Evolutionary conservation across 2,329 filamentous ascomycete species (phyloP).

Genomic region (Verticillium nubilum): DNA sequence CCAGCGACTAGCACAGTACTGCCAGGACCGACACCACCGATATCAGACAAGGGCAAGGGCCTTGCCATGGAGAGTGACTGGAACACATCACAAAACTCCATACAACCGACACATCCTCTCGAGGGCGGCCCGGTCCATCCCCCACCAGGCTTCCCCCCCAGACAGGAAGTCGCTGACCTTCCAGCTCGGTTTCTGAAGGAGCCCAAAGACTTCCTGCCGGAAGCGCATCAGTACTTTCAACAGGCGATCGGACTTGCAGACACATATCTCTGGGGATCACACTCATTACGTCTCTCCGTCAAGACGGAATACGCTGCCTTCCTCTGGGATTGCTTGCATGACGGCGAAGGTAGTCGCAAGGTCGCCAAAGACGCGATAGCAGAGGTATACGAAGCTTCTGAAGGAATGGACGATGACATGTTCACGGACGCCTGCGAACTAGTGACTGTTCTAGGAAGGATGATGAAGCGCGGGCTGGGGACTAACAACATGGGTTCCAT

Average conservation of each 20-base stretch:
- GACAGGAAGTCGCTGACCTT: slow-evolving; percentile 19
- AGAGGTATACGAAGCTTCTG: slow-evolving; percentile 85
- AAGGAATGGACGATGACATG: slow-evolving; percentile 93
- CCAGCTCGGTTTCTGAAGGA: slow-evolving; percentile 65
- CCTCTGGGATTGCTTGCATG: slow-evolving; percentile 86
- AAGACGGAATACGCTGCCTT: slow-evolving; percentile 93
- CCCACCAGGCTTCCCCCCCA: slow-evolving; percentile 47
- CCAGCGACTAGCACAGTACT: slow-evolving; percentile 25
- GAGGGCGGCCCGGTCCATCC: slow-evolving; percentile 55
- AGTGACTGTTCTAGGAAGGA: slow-evolving; percentile 78
- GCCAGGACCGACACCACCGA: slow-evolving; percentile 21
- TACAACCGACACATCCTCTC: slow-evolving; percentile 42
- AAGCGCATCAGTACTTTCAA: slow-evolving; percentile 75
- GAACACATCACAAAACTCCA: slow-evolving; percentile 35
- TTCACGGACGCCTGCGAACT: slow-evolving; percentile 88
- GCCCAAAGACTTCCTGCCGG: slow-evolving; percentile 72
- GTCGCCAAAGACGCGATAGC: slow-evolving; percentile 79
- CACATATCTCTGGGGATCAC: slow-evolving; percentile 73
- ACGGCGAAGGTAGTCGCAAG: slow-evolving; percentile 67
- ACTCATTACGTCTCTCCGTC: slow-evolving; percentile 82
- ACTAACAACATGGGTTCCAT: slow-evolving; percentile 16
- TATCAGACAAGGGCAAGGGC: slow-evolving; percentile 43
- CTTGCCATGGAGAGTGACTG: slow-evolving; percentile 38
- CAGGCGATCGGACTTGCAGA: slow-evolving; percentile 73
- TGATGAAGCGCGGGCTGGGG: slow-evolving; percentile 71